These are phyloP conservation scores for Ceriops tagal DNA, from an alignment of 345 rosid genomes.

Conservation along the genomic window DNA sequence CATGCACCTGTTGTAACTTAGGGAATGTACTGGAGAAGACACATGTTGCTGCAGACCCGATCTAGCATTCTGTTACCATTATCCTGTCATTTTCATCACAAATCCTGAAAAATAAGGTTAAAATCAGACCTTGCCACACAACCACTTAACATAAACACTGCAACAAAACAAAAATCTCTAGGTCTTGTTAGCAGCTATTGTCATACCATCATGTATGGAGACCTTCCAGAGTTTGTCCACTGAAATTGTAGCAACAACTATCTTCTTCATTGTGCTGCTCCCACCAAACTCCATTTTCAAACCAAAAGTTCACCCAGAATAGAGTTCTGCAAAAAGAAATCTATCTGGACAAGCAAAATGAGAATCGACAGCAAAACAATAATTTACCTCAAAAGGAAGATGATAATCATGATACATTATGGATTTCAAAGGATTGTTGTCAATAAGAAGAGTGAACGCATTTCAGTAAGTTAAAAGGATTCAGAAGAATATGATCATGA, in stretches of 20 bases:
- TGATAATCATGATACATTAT: too few species aligned
- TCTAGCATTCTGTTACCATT: neutral
- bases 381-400: neutral
- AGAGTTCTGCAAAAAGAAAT: constrained; percentile 11
- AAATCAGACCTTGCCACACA: neutral
- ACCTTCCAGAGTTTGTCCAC: neutral
- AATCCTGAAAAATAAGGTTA: constrained; percentile 9
- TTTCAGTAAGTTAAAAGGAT: neutral
- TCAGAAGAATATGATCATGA: neutral
- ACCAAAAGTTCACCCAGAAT: neutral
- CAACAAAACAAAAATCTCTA: neutral
- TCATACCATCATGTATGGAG: neutral
- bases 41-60: neutral
- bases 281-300: constrained; percentile 6
- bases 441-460: neutral
- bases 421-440: too few species aligned
- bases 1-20: constrained; percentile 4
- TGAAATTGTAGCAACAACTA: constrained; percentile 6
- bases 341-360: constrained; percentile 3
- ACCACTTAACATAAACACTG: neutral
- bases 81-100: constrained; percentile 3
- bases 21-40: neutral
- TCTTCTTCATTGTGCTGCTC: constrained; percentile 12
- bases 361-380: neutral
- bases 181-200: neutral